Conservation (phyloP, 169 alveolate species). For the Neospora caninum region DNA sequence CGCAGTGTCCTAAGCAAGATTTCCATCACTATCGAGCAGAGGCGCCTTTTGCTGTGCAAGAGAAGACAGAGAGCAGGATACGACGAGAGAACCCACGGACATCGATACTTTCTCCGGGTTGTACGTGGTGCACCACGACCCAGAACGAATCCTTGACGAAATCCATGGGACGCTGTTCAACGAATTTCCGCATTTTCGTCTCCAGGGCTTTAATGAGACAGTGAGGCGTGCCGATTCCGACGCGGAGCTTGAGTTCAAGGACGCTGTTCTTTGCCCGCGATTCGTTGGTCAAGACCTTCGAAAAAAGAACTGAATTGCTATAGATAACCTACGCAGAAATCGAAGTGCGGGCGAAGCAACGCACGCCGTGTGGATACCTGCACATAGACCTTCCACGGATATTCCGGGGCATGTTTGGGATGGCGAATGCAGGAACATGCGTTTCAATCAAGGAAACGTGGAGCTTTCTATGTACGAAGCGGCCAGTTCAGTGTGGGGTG, state of each 20-base stretch:
- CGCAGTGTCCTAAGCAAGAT: neutral
- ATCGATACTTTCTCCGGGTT: constrained; percentile 67
- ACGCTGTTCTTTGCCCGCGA: constrained; percentile 58
- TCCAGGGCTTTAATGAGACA: constrained; percentile 41
- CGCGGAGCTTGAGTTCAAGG: constrained; percentile 44
- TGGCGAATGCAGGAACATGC: too few relatives aligned
- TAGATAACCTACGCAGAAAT: constrained; percentile 43
- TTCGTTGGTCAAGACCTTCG: constrained; percentile 56
- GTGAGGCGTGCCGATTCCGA: constrained; percentile 55
- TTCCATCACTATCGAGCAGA: too few relatives aligned
- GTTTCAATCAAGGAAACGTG: too few relatives aligned
- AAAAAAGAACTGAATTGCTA: constrained; percentile 60
- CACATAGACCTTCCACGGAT: neutral
- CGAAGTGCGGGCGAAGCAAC: neutral
- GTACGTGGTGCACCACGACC: constrained; percentile 51
- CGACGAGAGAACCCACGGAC: constrained; percentile 19
- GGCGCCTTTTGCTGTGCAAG: too few relatives aligned
- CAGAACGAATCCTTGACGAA: constrained; percentile 61
- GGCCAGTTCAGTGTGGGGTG: too few relatives aligned
- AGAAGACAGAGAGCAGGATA: neutral
- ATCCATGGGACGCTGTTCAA: constrained; percentile 62
- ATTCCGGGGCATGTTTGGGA: too few relatives aligned
- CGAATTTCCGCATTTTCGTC: constrained; percentile 54
- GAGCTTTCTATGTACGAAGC: too few relatives aligned
- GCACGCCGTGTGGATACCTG: neutral